Base-by-base conservation (phyloP, 139 green algal species). In the Closterium sp. region DNA sequence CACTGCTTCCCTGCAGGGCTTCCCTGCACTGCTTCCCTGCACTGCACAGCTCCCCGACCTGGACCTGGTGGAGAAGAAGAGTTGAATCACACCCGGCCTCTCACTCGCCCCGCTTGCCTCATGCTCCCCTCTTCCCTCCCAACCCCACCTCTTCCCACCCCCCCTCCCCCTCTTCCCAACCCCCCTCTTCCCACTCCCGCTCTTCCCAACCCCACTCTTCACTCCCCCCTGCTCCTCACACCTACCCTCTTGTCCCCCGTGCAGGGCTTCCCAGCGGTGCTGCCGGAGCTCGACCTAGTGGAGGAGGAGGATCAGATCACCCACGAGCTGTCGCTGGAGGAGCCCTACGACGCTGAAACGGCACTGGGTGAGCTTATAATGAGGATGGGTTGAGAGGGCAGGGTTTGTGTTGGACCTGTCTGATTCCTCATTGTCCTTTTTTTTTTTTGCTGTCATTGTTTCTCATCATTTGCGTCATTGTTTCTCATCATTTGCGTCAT, bases 221-320 rank as follows among this genome's bases (percentile, higher is more conserved):
- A 19, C 55, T 76, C 55, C 23, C 55, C 55, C 25, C 16, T 16
- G 23, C 9, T 28, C 25, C 55, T 76, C 10, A 16, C 12, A 66
- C 38, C 43, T 16, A 76, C 55, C 55, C 55, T 28, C 21, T 21
- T 9, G 16, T 34, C 10, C 84, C 84, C 32, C 85, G 9, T 38
- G 84, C 85, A 88, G 38, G 90, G 90, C 55, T 89, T 88, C 91
- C 93, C 95, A 4, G 92, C 96, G 1, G 93, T 99, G 0, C 92
- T 94, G 2, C 76, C 94, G 0, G 97, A 97, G 94, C 96, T 99
- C 86, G 98, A 99, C 92, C 94, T 99, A 88, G 96, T 99, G 33
- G 98, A 99, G 85, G 94, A 93, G 10, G 96, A 98, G 84, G 98
- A 99, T 94, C 98, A 99, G 95, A 98, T 99, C 95, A 98, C 96